Conservation (phyloP, 2,329 filamentous ascomycete genomes). For the Arthroderma uncinatum region DNA sequence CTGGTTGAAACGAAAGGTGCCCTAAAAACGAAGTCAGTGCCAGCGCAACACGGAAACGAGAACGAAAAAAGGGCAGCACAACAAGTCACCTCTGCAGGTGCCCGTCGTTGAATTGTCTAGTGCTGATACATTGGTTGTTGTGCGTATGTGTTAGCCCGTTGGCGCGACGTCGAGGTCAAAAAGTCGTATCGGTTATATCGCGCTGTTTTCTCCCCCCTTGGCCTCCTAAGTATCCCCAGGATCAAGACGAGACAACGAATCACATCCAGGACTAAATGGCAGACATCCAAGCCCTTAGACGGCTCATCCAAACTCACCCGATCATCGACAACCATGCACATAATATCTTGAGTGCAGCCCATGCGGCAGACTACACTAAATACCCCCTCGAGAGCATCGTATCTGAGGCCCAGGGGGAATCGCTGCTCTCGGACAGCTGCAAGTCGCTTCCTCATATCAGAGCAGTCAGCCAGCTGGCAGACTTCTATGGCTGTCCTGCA, state of each 20-base stretch:
- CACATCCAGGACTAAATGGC: slow-evolving; percentile 8
- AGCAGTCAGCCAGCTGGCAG: slow-evolving; percentile 56
- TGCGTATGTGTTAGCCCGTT: not conserved
- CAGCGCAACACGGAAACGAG: slow-evolving; percentile 1
- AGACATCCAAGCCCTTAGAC: slow-evolving; percentile 20
- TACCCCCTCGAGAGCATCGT: slow-evolving; percentile 52
- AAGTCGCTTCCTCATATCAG: slow-evolving; percentile 59
- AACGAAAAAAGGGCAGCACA: not conserved
- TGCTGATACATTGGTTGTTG: not conserved
- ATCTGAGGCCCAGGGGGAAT: slow-evolving; percentile 60
- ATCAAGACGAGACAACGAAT: too few relatives aligned
- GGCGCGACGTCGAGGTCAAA: not conserved
- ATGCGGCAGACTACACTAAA: slow-evolving; percentile 24
- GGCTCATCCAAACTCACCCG: slow-evolving; percentile 30
- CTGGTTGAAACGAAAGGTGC: not conserved
- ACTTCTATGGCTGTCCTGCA: slow-evolving; percentile 52
- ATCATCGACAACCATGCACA: slow-evolving; percentile 41
- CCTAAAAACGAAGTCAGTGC: not conserved
- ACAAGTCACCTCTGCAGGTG: not conserved
- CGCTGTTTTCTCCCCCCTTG: too few relatives aligned
- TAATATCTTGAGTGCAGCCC: slow-evolving; percentile 30
- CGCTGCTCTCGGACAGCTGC: slow-evolving; percentile 47
- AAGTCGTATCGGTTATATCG: too few relatives aligned
- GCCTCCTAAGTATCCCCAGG: too few relatives aligned
- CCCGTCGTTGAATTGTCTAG: not conserved